Evolutionary conservation across 352 stramenopile species (phyloP).

Genomic region (Phytophthora europaea): DNA sequence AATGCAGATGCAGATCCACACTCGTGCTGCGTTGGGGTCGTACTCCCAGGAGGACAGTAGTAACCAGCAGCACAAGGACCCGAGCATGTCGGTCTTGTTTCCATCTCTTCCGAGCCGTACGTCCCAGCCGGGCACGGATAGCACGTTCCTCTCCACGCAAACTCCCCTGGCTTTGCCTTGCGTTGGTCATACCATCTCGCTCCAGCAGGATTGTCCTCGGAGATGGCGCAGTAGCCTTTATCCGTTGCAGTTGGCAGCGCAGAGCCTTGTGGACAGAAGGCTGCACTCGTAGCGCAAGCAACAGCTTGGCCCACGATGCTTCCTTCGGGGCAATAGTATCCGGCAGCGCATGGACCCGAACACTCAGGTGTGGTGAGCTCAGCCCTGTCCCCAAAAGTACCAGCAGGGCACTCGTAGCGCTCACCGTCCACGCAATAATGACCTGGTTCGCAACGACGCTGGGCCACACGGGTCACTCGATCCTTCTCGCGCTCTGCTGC

Average conservation of each 20-base stretch:
- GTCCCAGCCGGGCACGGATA: constrained; percentile 71
- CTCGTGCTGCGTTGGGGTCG: constrained; percentile 47
- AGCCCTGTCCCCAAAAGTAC: constrained; percentile 58
- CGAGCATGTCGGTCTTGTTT: constrained; percentile 59
- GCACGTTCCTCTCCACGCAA: constrained; percentile 65
- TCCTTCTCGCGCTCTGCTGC: constrained; percentile 13
- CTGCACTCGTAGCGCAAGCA: constrained; percentile 39
- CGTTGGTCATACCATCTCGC: constrained; percentile 42
- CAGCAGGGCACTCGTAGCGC: constrained; percentile 54
- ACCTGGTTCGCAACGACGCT: constrained; percentile 67
- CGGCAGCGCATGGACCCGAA: constrained; percentile 61
- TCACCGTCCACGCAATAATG: constrained; percentile 62
- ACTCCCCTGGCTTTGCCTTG: constrained; percentile 56
- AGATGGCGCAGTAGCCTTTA: constrained; percentile 49
- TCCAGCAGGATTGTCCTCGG: not conserved
- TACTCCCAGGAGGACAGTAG: constrained; percentile 71
- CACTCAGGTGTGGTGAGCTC: constrained; percentile 58
- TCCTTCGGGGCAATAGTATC: constrained; percentile 74
- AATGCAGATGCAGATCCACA: constrained; percentile 61
- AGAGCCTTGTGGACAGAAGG: constrained; percentile 56
- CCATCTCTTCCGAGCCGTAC: constrained; percentile 55
- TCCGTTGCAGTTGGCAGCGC: constrained; percentile 23
- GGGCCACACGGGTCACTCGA: constrained; percentile 39
- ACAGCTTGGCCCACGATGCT: constrained; percentile 53
- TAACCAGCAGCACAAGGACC: constrained; percentile 74